A percentile compares a stretch with the other conserved stretches of the same genome.
phyloP scores from a whole-genome alignment of 1,284 basidiomycete genomes.

The Salmacisia buchloeana region DNA sequence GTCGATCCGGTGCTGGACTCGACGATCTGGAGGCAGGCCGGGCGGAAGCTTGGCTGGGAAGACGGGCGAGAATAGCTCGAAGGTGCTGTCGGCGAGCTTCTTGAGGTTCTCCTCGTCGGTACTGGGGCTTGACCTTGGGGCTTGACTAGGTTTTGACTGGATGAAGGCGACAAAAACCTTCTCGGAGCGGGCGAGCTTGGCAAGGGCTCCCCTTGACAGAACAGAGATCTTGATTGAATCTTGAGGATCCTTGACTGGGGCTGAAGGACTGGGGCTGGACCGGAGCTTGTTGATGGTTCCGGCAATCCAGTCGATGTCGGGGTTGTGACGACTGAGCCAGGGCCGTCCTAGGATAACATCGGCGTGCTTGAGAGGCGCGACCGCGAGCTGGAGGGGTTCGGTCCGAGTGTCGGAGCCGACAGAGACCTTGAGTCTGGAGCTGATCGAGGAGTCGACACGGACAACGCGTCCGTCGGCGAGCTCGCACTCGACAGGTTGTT shows the following conservation, averaged over 20 bases:
- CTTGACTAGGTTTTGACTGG: neutral
- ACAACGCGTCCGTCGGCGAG: neutral
- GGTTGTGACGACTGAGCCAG: conserved; percentile 9
- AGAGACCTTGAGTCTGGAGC: neutral
- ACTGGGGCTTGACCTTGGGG: too few species aligned
- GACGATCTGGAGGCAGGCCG: neutral
- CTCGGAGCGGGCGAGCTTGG: neutral
- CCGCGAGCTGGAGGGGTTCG: neutral
- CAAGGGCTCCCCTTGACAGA: neutral
- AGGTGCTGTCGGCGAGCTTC: neutral
- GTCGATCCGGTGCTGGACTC: conserved; percentile 2
- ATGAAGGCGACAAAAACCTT: neutral
- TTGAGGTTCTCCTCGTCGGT: neutral
- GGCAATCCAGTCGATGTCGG: conserved; percentile 7
- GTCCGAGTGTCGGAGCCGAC: conserved; percentile 1
- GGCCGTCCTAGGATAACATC: conserved; percentile 6
- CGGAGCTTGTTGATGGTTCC: neutral
- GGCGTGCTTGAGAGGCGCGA: conserved; percentile 5
- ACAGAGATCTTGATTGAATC: neutral
- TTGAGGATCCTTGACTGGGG: too few species aligned
- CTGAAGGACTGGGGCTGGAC: neutral
- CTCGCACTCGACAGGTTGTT: neutral
- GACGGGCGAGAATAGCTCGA: neutral
- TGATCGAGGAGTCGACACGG: conserved; percentile 7
- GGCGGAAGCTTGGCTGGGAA: neutral